Percentiles rank a stretch among this genome's conserved stretches.
Conservation (phyloP, 2,329 filamentous ascomycete species). For the Calonectria pteridis region DNA sequence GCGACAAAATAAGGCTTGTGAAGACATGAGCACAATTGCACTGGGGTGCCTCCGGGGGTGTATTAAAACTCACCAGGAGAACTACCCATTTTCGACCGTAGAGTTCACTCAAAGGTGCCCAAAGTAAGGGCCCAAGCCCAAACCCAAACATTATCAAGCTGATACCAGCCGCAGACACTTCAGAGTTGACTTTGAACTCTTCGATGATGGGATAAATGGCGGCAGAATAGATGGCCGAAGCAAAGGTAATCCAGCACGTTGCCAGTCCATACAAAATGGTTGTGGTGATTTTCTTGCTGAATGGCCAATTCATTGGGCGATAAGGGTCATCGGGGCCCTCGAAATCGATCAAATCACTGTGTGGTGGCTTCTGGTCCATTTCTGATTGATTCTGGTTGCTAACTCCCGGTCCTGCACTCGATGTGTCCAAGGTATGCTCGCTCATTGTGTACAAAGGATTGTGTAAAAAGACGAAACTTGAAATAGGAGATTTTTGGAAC, state of each 20-base stretch:
- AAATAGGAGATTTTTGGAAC: background rate
- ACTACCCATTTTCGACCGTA: constrained; percentile 60
- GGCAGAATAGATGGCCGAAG: background rate
- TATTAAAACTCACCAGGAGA: background rate
- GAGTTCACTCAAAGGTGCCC: constrained; percentile 67
- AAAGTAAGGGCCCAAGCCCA: constrained; percentile 64
- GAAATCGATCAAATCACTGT: constrained; percentile 71
- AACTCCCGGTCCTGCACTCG: background rate
- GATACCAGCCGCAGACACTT: background rate
- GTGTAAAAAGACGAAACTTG: too few relatives aligned
- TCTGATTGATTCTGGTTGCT: background rate
- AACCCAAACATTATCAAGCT: constrained; percentile 55
- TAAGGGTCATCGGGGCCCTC: constrained; percentile 80
- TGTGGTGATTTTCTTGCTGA: constrained; percentile 75
- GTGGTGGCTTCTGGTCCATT: background rate
- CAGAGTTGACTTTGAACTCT: background rate
- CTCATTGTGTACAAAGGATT: background rate
- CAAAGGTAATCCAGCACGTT: background rate
- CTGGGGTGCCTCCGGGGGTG: background rate
- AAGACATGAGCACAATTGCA: constrained; percentile 36
- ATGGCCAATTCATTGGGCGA: constrained; percentile 77
- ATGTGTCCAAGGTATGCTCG: background rate
- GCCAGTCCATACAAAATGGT: constrained; percentile 52
- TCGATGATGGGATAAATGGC: background rate
- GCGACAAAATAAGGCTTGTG: constrained; percentile 57